These are phyloP conservation scores for Oryza officinalis DNA, from an alignment of 176 grass and related monocot genomes.

Conservation along the genomic window DNA sequence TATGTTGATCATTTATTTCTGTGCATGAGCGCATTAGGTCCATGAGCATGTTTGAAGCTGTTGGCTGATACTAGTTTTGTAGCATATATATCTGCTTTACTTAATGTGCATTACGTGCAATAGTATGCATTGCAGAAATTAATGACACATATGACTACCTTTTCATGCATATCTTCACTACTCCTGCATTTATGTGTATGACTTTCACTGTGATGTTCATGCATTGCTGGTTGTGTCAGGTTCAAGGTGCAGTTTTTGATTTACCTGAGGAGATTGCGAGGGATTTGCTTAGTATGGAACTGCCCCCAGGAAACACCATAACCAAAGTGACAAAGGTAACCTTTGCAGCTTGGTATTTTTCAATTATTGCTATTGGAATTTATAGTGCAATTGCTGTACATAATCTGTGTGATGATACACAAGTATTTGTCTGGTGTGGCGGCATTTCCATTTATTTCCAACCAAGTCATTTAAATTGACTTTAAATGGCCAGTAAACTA, in stretches of 20 bases:
- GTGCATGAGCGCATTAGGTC: conserved; percentile 17
- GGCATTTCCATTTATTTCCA: conserved; percentile 19
- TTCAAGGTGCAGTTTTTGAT: conserved; percentile 96
- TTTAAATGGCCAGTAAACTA: not conserved
- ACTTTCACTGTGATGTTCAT: conserved; percentile 20
- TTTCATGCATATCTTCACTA: not conserved
- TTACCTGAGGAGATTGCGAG: conserved; percentile 91
- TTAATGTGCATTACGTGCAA: conserved; percentile 9
- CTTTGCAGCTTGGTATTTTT: conserved; percentile 24
- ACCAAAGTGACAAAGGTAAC: conserved; percentile 80
- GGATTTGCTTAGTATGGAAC: conserved; percentile 71
- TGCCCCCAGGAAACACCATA: conserved; percentile 83
- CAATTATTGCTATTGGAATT: not conserved
- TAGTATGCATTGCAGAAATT: not conserved
- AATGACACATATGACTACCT: not conserved
- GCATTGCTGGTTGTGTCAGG: conserved; percentile 55
- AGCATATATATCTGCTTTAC: conserved; percentile 16
- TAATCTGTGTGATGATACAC: not conserved
- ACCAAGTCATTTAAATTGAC: conserved; percentile 15
- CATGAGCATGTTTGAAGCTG: conserved; percentile 1
- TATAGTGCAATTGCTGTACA: not conserved
- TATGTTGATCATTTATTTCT: not conserved
- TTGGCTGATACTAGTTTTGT: conserved; percentile 7
- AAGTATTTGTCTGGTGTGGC: not conserved
- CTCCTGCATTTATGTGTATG: not conserved